Evolutionary conservation across 352 stramenopile species (phyloP).

Genomic region (Pythium monospermum): DNA sequence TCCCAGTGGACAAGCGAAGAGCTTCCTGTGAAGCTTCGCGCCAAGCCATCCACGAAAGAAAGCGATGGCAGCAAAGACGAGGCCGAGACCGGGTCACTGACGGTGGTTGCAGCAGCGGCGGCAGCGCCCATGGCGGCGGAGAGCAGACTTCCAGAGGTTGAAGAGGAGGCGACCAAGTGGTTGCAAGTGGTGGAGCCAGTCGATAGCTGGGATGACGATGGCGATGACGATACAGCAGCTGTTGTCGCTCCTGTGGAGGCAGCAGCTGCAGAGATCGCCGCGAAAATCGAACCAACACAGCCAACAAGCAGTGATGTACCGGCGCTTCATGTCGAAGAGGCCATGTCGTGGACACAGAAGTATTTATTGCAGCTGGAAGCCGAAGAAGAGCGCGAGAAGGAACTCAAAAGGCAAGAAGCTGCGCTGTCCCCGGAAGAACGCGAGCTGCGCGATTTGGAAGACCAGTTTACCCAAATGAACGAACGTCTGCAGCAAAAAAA

Average conservation of each 20-base stretch:
- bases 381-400: conserved; percentile 31
- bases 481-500: conserved; percentile 25
- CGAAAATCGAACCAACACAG: background rate
- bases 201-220: conserved; percentile 27
- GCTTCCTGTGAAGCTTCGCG: conserved; percentile 39
- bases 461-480: conserved; percentile 35
- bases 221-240: too few relatives aligned
- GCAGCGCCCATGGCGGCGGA: background rate
- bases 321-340: conserved; percentile 19
- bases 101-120: conserved; percentile 17
- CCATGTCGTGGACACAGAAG: conserved; percentile 69
- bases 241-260: background rate
- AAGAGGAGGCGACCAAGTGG: background rate
- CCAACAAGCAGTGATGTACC: background rate
- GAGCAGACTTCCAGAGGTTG: too few relatives aligned
- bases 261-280: background rate
- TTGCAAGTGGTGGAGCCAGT: background rate
- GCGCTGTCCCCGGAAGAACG: conserved; percentile 34
- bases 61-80: conserved; percentile 1
- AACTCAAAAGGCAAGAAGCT: conserved; percentile 30
- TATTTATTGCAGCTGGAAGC: conserved; percentile 60
- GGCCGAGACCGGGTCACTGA: conserved; percentile 26
- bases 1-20: conserved; percentile 53
- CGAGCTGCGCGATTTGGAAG: conserved; percentile 42
- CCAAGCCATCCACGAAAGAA: conserved; percentile 16